phyloP scores from a whole-genome alignment of 257 asterid genomes.

The Solanum pennellii region DNA sequence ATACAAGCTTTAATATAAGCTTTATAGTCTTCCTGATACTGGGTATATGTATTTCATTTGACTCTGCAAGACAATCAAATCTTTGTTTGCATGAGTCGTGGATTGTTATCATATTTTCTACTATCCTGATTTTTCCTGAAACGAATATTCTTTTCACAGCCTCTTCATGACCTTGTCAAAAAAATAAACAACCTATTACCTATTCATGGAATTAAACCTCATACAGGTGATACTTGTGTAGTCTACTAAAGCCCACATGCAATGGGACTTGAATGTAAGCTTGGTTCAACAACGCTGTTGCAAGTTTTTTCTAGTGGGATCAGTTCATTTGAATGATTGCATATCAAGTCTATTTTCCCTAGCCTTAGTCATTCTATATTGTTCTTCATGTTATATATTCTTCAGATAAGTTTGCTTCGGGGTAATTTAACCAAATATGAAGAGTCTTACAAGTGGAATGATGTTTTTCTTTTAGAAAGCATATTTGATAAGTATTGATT shows the following conservation, averaged over 20 bases:
- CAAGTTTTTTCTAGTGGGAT: background rate
- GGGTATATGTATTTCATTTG: background rate
- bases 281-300: background rate
- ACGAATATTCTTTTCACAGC: background rate
- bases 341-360: background rate
- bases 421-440: background rate
- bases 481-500: background rate
- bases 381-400: background rate
- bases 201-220: background rate
- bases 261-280: background rate
- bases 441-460: background rate
- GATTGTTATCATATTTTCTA: background rate
- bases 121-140: background rate
- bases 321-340: background rate
- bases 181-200: background rate
- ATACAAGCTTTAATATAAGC: background rate
- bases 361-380: background rate
- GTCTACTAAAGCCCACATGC: background rate
- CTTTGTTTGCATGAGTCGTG: background rate
- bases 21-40: background rate
- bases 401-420: background rate
- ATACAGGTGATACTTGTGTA: background rate
- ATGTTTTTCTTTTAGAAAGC: background rate
- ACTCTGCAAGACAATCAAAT: background rate
- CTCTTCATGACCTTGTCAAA: background rate